phyloP scores from a whole-genome alignment of 768 basidiomycete species.

The Pholiota molesta region DNA sequence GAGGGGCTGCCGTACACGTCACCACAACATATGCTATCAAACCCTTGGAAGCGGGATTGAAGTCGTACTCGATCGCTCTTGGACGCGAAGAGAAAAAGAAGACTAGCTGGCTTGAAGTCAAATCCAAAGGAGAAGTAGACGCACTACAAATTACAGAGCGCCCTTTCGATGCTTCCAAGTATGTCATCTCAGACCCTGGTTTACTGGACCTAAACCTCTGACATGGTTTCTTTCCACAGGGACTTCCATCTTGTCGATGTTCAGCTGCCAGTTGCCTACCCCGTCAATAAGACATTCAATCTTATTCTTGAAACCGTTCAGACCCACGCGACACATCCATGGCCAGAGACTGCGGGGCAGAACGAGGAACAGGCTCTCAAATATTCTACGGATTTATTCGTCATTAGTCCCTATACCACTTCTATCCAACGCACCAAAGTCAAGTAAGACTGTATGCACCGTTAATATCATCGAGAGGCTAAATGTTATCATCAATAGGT shows the following conservation, averaged over 20 bases:
- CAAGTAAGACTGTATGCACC: constrained; percentile 52
- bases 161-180: constrained; percentile 55
- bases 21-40: constrained; percentile 88
- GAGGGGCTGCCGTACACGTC: constrained; percentile 85
- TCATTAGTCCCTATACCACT: constrained; percentile 84
- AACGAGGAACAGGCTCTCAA: constrained; percentile 78
- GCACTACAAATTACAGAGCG: constrained; percentile 55
- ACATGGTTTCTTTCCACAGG: constrained; percentile 25
- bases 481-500: constrained; percentile 41
- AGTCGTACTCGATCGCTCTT: constrained; percentile 70
- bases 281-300: constrained; percentile 64
- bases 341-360: constrained; percentile 76
- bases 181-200: constrained; percentile 28
- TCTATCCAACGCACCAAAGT: constrained; percentile 85
- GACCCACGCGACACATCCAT: constrained; percentile 76
- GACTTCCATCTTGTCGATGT: constrained; percentile 61
- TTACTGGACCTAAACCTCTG: not conserved
- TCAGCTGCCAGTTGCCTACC: constrained; percentile 61
- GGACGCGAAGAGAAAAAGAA: constrained; percentile 60
- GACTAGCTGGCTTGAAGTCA: constrained; percentile 81
- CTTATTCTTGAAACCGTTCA: constrained; percentile 80
- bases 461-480: not conserved
- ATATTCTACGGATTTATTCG: constrained; percentile 76
- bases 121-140: constrained; percentile 69
- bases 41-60: constrained; percentile 61